These are phyloP conservation scores for Saccharomycopsis guyanensis DNA, from an alignment of 805 yeast genomes.

Conservation along the genomic window DNA sequence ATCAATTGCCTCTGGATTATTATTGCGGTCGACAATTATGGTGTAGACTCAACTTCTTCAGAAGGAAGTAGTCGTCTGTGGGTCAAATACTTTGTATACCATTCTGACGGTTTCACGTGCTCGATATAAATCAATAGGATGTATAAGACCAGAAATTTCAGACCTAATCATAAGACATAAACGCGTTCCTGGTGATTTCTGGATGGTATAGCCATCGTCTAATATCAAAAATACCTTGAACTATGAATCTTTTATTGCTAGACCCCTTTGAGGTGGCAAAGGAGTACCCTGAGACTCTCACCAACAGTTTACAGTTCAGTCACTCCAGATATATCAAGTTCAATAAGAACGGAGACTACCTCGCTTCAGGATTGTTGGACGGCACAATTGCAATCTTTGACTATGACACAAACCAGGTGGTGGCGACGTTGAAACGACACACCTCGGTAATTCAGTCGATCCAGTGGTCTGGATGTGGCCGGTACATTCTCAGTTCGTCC, in stretches of 20 bases:
- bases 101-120: too few species aligned
- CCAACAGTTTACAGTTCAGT: conserved; percentile 60
- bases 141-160: too few species aligned
- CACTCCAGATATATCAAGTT: conserved; percentile 61
- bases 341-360: conserved; percentile 72
- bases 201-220: too few species aligned
- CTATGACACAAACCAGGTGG: conserved; percentile 53
- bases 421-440: conserved; percentile 57
- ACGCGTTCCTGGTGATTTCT: too few species aligned
- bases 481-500: conserved; percentile 60
- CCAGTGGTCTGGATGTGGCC: conserved; percentile 68
- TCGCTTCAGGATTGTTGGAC: conserved; percentile 71
- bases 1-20: too few species aligned
- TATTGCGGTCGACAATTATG: too few species aligned
- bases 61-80: too few species aligned
- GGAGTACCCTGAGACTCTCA: conserved; percentile 83
- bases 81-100: too few species aligned
- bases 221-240: too few species aligned
- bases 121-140: too few species aligned
- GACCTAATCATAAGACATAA: too few species aligned
- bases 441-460: conserved; percentile 64
- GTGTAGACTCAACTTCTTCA: too few species aligned
- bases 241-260: conserved; percentile 74
- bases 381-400: conserved; percentile 73
- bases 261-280: conserved; percentile 90